Conservation (phyloP, 257 asterid species). For the Scutellaria baicalensis region DNA sequence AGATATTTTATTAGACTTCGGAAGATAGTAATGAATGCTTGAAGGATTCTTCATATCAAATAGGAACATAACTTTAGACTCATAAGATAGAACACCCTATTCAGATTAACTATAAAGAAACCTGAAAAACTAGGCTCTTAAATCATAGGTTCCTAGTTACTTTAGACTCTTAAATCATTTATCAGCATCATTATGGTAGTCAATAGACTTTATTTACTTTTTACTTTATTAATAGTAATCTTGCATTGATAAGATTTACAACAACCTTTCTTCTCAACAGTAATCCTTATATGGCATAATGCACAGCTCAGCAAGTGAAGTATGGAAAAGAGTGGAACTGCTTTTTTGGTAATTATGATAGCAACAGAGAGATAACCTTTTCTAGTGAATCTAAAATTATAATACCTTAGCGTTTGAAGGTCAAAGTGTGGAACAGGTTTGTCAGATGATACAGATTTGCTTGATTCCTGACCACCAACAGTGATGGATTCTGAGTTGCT, state of each 20-base stretch:
- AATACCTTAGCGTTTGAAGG: constrained; percentile 52
- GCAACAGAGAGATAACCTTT: background rate
- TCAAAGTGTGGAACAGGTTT: constrained; percentile 42
- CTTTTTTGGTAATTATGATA: background rate
- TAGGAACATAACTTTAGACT: background rate
- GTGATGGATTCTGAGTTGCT: constrained; percentile 33
- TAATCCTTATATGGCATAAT: background rate
- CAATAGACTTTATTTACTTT: background rate
- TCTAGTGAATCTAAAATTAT: constrained; percentile 2
- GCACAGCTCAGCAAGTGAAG: background rate
- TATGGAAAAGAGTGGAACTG: background rate
- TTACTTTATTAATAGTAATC: background rate
- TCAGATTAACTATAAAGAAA: no score
- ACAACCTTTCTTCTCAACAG: background rate
- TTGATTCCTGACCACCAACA: constrained; percentile 32
- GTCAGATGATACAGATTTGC: constrained; percentile 21
- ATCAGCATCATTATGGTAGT: background rate
- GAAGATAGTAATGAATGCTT: background rate
- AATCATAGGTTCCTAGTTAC: background rate
- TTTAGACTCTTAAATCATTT: no score
- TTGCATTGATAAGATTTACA: background rate
- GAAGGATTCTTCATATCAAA: background rate
- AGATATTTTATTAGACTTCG: background rate
- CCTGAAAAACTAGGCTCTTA: background rate
- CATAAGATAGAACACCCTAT: background rate